Conservation (phyloP, 2,329 filamentous ascomycete genomes). For the Colletotrichum eremochloae region DNA sequence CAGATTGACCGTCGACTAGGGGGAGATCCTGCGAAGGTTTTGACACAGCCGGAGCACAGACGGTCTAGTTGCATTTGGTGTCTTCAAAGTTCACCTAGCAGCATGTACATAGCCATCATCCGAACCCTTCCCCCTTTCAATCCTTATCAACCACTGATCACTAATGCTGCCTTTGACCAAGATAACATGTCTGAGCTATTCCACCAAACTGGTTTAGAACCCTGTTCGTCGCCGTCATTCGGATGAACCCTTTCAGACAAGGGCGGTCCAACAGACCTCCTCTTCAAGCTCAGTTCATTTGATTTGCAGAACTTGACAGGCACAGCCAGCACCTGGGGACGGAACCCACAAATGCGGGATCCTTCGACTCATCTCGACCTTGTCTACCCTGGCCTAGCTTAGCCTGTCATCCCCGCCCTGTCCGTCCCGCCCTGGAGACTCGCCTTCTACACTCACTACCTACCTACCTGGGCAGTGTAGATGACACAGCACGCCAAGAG, state of each 20-base stretch:
- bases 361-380: conserved; percentile 11
- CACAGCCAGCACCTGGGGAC: background rate
- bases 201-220: background rate
- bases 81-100: background rate
- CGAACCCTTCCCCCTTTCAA: background rate
- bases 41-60: conserved; percentile 10
- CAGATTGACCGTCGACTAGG: background rate
- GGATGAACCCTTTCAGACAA: conserved; percentile 1
- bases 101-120: background rate
- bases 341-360: background rate
- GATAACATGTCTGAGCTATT: conserved; percentile 14
- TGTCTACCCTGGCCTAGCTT: background rate
- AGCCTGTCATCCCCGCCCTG: background rate
- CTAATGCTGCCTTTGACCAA: background rate
- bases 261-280: background rate
- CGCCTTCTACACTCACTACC: background rate
- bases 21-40: conserved; percentile 6
- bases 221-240: background rate
- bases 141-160: background rate
- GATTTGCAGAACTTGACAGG: background rate
- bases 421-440: background rate
- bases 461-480: background rate
- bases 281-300: background rate
- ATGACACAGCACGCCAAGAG: conserved; percentile 4
- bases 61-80: background rate